A percentile compares a stretch with the other conserved stretches of the same genome.
phyloP scores from a whole-genome alignment of 352 stramenopile species.

The Lagenidium giganteum region DNA sequence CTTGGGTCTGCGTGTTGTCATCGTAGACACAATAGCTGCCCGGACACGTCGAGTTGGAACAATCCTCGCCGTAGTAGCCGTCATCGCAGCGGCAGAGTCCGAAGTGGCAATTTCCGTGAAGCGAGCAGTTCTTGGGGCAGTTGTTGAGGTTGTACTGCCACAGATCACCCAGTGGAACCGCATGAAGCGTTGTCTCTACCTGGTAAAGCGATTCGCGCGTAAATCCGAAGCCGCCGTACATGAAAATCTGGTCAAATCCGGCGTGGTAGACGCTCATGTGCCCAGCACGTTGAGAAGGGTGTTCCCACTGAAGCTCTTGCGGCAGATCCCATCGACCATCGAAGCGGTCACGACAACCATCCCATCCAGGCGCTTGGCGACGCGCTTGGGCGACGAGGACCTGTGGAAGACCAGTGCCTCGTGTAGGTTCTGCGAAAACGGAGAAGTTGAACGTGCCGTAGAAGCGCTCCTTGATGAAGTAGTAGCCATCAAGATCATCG shows the following conservation, averaged over 20 bases:
- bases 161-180: slow-evolving; percentile 73
- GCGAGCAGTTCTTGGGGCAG: slow-evolving; percentile 92
- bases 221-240: slow-evolving; percentile 89
- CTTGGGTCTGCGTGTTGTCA: slow-evolving; percentile 70
- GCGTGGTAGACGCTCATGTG: slow-evolving; percentile 84
- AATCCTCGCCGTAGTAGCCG: slow-evolving; percentile 96
- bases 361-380: slow-evolving; percentile 90
- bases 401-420: slow-evolving; percentile 46
- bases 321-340: slow-evolving; percentile 64
- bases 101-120: slow-evolving; percentile 88
- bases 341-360: slow-evolving; percentile 90
- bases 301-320: slow-evolving; percentile 69
- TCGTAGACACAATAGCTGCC: slow-evolving; percentile 93
- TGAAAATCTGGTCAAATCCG: slow-evolving; percentile 65
- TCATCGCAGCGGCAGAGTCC: slow-evolving; percentile 92
- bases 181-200: slow-evolving; percentile 44
- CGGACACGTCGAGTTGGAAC: slow-evolving; percentile 92
- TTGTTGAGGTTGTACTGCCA: slow-evolving; percentile 89
- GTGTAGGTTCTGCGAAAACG: slow-evolving; percentile 87
- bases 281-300: slow-evolving; percentile 80
- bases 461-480: slow-evolving; percentile 62
- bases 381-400: slow-evolving; percentile 89
- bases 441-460: slow-evolving; percentile 83
- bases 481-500: slow-evolving; percentile 45
- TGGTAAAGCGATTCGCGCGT: slow-evolving; percentile 54